phyloP scores from a whole-genome alignment of 495 filamentous ascomycete species.

The Massariosphaeria phaeospora region DNA sequence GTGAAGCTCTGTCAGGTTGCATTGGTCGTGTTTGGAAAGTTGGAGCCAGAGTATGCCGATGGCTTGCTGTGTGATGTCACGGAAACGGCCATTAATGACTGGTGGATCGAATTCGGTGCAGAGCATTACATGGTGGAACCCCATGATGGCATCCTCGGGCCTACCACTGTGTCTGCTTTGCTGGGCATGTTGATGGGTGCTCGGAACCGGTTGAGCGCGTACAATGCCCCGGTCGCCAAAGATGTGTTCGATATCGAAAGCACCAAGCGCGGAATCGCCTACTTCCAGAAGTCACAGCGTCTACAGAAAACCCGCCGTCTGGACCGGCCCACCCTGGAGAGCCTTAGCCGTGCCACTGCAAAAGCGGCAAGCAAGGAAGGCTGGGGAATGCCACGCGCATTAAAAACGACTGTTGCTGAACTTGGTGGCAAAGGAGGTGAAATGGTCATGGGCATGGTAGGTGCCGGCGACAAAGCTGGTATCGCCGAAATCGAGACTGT shows the following conservation, averaged over 20 bases:
- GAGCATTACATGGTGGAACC: conserved; percentile 89
- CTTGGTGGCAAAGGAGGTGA: conserved; percentile 92
- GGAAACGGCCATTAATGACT: conserved; percentile 82
- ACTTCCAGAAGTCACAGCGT: conserved; percentile 87
- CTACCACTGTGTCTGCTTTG: conserved; percentile 84
- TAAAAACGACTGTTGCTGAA: conserved; percentile 92
- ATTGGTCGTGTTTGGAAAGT: conserved; percentile 78
- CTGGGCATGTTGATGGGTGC: conserved; percentile 85
- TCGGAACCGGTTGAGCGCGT: conserved; percentile 76
- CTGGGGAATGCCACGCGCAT: conserved; percentile 78
- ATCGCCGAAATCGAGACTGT: conserved; percentile 89
- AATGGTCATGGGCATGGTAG: conserved; percentile 88
- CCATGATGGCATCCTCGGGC: conserved; percentile 83
- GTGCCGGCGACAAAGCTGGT: conserved; percentile 77
- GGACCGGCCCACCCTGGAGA: conserved; percentile 75
- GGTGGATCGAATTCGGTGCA: conserved; percentile 92
- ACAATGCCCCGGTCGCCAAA: conserved; percentile 78
- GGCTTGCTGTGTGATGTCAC: conserved; percentile 90
- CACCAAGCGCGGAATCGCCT: conserved; percentile 74
- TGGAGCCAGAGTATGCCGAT: conserved; percentile 85
- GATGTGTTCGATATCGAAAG: conserved; percentile 83
- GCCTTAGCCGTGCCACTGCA: conserved; percentile 72
- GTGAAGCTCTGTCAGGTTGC: conserved; percentile 91
- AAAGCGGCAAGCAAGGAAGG: conserved; percentile 81
- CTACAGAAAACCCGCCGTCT: conserved; percentile 69